These are phyloP conservation scores for Aspergillus sojae DNA, from an alignment of 2,329 filamentous ascomycete species.

Conservation along the genomic window DNA sequence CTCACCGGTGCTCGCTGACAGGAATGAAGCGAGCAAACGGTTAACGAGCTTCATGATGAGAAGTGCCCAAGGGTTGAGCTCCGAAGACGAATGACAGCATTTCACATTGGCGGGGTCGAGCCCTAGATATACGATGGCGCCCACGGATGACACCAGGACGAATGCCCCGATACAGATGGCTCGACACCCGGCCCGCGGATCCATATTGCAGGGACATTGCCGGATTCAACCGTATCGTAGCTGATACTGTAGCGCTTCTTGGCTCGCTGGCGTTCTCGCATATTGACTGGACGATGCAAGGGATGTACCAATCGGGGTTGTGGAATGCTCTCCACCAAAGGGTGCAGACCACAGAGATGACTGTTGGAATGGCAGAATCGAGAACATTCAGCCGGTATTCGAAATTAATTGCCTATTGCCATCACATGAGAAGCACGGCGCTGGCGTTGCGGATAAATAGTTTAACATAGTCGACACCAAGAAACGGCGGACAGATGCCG, in stretches of 20 bases:
- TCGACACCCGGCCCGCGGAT: constrained; percentile 4
- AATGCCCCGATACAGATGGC: constrained; percentile 1
- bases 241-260: neutral
- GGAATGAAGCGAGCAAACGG: constrained; percentile 7
- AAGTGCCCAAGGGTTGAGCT: neutral
- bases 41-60: constrained; percentile 8
- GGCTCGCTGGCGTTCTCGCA: neutral
- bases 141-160: constrained; percentile 1
- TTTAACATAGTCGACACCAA: neutral
- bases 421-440: neutral
- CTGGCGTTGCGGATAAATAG: neutral
- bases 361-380: neutral
- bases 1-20: constrained; percentile 8
- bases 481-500: neutral
- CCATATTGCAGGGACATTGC: constrained; percentile 6
- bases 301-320: neutral
- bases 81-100: neutral
- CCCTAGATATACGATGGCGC: constrained; percentile 7
- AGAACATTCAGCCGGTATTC: neutral
- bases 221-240: neutral
- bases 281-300: neutral
- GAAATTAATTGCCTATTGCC: neutral
- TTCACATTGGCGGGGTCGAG: neutral
- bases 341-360: neutral
- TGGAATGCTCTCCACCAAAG: constrained; percentile 1